Percentiles rank a stretch among this genome's conserved stretches.
Evolutionary conservation across 768 basidiomycete genomes (phyloP).

Genomic region (Suillus spraguei): DNA sequence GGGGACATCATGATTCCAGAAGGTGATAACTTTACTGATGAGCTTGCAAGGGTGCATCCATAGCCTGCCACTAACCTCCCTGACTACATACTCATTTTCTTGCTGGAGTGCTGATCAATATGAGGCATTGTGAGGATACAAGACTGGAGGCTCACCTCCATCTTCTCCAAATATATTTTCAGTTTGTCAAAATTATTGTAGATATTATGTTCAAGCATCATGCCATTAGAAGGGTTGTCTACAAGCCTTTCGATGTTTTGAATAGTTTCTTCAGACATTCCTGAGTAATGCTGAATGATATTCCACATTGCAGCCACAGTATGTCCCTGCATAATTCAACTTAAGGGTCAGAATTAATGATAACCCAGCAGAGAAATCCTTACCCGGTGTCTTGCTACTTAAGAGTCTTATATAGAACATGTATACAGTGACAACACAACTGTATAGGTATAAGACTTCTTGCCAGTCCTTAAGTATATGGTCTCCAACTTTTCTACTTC

Average conservation of each 20-base stretch:
- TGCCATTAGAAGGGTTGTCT: not conserved
- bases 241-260: not conserved
- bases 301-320: not conserved
- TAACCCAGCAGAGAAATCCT: no score
- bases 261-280: not conserved
- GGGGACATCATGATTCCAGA: not conserved
- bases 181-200: not conserved
- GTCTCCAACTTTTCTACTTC: no score
- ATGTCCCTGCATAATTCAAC: not conserved
- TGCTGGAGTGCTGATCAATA: not conserved
- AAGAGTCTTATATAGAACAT: no score
- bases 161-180: not conserved
- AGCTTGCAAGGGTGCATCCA: not conserved
- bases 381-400: no score
- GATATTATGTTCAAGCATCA: not conserved
- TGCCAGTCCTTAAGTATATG: no score
- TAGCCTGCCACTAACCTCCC: not conserved
- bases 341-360: not conserved
- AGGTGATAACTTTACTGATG: not conserved
- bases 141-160: not conserved
- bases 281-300: not conserved
- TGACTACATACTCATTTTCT: slow-evolving; percentile 1
- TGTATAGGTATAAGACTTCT: no score
- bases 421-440: no score
- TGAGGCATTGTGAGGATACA: not conserved